Evolutionary conservation across 805 yeast species (phyloP), one percentile per base, ranked within the genome.

Genomic region (Starmerella bombi): DNA sequence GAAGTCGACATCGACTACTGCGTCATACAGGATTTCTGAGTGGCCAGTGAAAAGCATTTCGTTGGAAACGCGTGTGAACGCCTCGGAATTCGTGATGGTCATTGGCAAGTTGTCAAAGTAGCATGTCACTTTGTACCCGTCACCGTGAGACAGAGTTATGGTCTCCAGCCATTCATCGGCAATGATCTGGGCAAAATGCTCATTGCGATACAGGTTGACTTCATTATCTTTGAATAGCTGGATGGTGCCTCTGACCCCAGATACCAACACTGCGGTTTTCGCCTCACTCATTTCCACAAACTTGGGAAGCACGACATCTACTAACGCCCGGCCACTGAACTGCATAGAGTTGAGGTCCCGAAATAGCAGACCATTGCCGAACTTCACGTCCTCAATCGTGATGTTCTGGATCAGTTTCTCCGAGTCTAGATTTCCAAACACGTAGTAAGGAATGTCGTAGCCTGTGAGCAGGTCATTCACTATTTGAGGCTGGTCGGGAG

Each of bases 91-190:
- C 0, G 61, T 58, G n/a, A 74, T 60, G 14, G 59, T 53, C 36
- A 72, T 54, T 5, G 67, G 64, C 31, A 69, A 62, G 32, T 65
- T 59, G n/a, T 62, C 60, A 22, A 73, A 54, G 32, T 53, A 58
- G 35, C 72, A 59, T 27, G 53, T 54, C 1, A 73, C 55, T 15
- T 56, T 54, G 45, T 67, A 58, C 20, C 56, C 53, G 1, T 54
- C 53, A 16, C 35, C 46, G 5, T 42, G 49, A 3, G 46, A 47
- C 3, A 25, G 50, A 40, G 44, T 60, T 29, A 51, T 55, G 4
- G 74, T 69, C 1, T 57, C 55, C 19, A 60, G 60, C 78, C 78
- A 74, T 8, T 53, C 52, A 49, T 70, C 50, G 4, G 62, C 60
- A 10, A 42, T 9, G 12, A 72, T 52, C n/a, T 63, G 59, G 5